Evolutionary conservation across 2,329 filamentous ascomycete species (phyloP), one percentile per base, ranked within the genome.

Genomic region (Paramyrothecium roridum): DNA sequence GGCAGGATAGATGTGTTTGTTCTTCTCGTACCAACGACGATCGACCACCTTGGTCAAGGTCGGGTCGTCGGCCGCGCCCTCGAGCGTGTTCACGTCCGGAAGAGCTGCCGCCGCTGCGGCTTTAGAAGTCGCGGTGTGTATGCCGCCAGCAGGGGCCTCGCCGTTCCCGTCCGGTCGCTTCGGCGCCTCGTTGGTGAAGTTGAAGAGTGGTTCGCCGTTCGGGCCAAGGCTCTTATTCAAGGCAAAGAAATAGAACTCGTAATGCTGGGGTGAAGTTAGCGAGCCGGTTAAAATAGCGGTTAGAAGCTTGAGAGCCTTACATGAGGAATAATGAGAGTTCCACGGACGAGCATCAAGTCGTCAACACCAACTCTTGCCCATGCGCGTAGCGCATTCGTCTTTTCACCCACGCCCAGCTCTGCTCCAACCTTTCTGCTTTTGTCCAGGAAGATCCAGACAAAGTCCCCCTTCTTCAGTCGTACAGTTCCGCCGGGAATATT

Each of bases 1-100:
- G 20, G 93, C 93, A 0, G 95, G 95, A 70, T 93, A 99, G 56
- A 99, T 98, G 72, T 99, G 95, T 74, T 98, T 99, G 71, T 98
- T 97, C 67, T 87, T 85, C 77, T 97, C 92, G 70, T 97, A 99
- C 95, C 95, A 99, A 57, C 95, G 80, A 57, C 95, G 83, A 75
- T 99, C 93, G 3, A 99, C 93, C 3, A 99, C 93, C 70, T 97
- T 98, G 3, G 93, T 98, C 59, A 89, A 74, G 3, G 82, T 82
- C 1, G 93, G 86, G 63, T 98, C 93, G 58, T 95, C 89, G 45
- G 80, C 73, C 23, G 80, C 86, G 16, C 93, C 93, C 74, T 97
- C 93, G 13, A 87, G 81, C 53, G 80, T 79, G 43, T 73, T 75
- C 49, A 85, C 76, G 50, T 80, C 78, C 16, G 78, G 71, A 3